Evolutionary conservation across 106 monocot species (phyloP).

Genomic region (Platanthera zijinensis): DNA sequence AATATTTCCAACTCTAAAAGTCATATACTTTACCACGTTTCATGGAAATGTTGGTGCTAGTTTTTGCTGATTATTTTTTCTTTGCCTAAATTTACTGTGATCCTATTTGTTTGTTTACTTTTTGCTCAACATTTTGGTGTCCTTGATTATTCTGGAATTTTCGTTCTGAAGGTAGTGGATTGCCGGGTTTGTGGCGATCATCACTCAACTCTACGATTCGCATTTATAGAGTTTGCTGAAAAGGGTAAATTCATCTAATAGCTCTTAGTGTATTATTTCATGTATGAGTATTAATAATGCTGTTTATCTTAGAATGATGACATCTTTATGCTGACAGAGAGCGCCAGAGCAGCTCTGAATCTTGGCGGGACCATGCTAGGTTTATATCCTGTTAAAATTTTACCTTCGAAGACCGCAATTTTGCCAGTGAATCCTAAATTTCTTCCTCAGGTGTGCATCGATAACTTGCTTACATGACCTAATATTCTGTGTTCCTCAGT

Average conservation of each 20-base stretch:
- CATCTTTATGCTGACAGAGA: constrained; percentile 20
- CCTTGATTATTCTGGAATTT: neutral
- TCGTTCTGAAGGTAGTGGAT: constrained; percentile 44
- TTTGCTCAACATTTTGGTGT: no score
- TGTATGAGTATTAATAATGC: neutral
- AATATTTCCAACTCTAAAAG: no score
- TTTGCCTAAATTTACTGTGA: no score
- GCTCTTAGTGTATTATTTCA: neutral
- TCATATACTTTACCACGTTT: no score
- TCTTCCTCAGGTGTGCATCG: constrained; percentile 47
- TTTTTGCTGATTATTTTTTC: no score
- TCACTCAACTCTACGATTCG: constrained; percentile 57
- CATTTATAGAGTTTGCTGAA: constrained; percentile 59
- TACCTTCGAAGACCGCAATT: constrained; percentile 78
- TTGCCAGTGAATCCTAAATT: constrained; percentile 69
- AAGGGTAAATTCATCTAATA: constrained; percentile 26
- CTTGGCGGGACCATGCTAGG: constrained; percentile 65
- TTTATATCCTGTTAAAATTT: constrained; percentile 43
- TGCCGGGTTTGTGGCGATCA: constrained; percentile 68
- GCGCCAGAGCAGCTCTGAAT: constrained; percentile 59
- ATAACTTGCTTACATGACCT: neutral
- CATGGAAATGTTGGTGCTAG: no score
- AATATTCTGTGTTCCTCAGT: neutral
- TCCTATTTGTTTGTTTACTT: no score
- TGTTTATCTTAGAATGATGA: neutral